A percentile compares a stretch with the other conserved stretches of the same genome.
phyloP scores from a whole-genome alignment of 2,329 filamentous ascomycete species.

The Lachnum nothofagi region DNA sequence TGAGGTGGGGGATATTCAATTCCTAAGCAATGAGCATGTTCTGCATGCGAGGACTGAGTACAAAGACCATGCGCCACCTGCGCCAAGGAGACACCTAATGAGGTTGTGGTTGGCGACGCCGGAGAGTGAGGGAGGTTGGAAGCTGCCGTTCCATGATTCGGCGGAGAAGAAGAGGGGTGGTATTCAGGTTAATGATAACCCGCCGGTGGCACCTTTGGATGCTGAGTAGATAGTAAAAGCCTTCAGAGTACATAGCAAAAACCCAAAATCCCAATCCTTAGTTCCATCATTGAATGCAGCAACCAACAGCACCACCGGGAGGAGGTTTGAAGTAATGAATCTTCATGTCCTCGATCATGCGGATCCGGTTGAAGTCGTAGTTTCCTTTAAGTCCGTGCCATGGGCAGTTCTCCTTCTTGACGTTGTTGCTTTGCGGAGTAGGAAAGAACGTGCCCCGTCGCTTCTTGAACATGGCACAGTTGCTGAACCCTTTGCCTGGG shows the following conservation, averaged over 20 bases:
- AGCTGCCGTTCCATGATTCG: conserved; percentile 74
- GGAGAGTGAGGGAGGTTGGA: conserved; percentile 79
- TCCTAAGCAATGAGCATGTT: conserved; percentile 74
- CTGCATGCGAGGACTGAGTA: conserved; percentile 79
- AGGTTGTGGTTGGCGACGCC: conserved; percentile 80
- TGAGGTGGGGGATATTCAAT: conserved; percentile 84
- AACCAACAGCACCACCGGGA: background rate
- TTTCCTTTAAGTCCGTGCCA: conserved; percentile 10
- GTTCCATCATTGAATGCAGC: background rate
- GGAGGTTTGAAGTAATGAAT: background rate
- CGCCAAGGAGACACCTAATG: conserved; percentile 71
- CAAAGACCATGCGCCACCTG: conserved; percentile 62
- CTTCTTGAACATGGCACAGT: conserved; percentile 11
- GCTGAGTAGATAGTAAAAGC: conserved; percentile 53
- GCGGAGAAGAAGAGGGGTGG: conserved; percentile 82
- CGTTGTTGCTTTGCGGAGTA: background rate
- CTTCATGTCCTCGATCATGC: conserved; percentile 13
- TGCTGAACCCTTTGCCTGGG: conserved; percentile 14
- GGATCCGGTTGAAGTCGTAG: conserved; percentile 16
- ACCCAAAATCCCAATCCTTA: background rate
- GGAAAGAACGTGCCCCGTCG: background rate
- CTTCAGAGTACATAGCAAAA: conserved; percentile 4
- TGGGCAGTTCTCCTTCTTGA: conserved; percentile 8
- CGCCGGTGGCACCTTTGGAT: conserved; percentile 70
- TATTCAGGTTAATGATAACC: conserved; percentile 77